These are phyloP conservation scores for Panicum virgatum DNA, from an alignment of 202 grass and related monocot genomes.

Conservation along the genomic window DNA sequence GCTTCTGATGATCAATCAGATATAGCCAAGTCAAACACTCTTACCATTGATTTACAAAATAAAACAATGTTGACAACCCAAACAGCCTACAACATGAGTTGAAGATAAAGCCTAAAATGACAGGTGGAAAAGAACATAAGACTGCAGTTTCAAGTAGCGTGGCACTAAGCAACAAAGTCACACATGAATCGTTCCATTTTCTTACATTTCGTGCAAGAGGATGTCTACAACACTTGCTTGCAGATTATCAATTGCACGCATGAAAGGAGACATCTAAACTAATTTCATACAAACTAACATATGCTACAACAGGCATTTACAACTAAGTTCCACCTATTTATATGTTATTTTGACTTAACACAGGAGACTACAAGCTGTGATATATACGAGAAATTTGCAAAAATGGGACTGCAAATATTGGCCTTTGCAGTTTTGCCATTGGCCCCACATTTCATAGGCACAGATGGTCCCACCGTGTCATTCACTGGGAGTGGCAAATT, in stretches of 20 bases:
- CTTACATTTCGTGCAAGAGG: slow-evolving; percentile 1
- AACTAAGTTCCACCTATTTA: not conserved
- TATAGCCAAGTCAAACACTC: not conserved
- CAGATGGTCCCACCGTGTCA: too few species aligned
- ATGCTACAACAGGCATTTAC: not conserved
- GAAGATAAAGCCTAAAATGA: not conserved
- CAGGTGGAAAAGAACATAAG: not conserved
- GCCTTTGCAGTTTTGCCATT: too few species aligned
- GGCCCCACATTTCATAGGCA: too few species aligned
- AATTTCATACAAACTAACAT: not conserved
- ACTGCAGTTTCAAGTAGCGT: not conserved
- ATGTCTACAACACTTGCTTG: not conserved
- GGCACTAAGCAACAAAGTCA: not conserved
- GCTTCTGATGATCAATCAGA: not conserved
- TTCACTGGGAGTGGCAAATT: too few species aligned
- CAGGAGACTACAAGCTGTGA: not conserved
- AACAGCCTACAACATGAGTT: not conserved
- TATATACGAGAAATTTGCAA: too few species aligned
- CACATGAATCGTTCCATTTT: not conserved
- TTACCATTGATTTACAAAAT: not conserved
- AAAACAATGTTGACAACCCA: not conserved
- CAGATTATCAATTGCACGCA: not conserved
- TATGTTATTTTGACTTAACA: not conserved
- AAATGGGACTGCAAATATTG: too few species aligned
- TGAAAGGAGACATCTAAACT: slow-evolving; percentile 2